Evolutionary conservation across 228 moss, liverwort and hornwort species (phyloP).

Genomic region (Sphagnum magellanicum): DNA sequence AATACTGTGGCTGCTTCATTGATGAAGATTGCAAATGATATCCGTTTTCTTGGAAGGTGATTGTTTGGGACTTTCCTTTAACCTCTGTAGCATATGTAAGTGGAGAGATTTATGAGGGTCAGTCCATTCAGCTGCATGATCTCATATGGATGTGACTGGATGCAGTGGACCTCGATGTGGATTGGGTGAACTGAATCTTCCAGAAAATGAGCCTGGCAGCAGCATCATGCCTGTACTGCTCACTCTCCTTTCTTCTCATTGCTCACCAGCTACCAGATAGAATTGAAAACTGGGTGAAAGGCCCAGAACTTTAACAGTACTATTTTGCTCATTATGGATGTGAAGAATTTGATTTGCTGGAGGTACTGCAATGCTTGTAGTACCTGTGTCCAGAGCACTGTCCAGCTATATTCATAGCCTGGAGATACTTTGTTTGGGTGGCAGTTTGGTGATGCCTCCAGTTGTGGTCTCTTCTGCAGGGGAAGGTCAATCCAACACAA

Average conservation of each 20-base stretch:
- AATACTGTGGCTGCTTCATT: constrained; percentile 76
- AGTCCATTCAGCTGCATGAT: neutral
- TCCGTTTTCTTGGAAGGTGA: constrained; percentile 80
- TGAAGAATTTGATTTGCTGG: too few species aligned
- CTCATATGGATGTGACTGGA: neutral
- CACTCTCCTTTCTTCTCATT: constrained; percentile 1
- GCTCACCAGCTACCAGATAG: neutral
- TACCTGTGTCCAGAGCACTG: too few species aligned
- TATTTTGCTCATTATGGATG: too few species aligned
- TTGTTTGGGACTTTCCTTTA: neutral
- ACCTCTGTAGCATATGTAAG: too few species aligned
- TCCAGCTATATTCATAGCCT: too few species aligned
- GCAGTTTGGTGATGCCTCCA: neutral
- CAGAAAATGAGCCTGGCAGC: constrained; percentile 96
- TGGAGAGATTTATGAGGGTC: neutral
- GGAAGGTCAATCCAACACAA: constrained; percentile 95
- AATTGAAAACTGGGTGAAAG: too few species aligned
- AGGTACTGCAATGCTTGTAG: too few species aligned
- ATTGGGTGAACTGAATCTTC: constrained; percentile 78
- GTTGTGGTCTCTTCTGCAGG: constrained; percentile 28
- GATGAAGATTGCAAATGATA: constrained; percentile 91
- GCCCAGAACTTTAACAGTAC: too few species aligned
- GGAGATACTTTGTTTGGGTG: neutral
- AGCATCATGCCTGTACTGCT: constrained; percentile 91
- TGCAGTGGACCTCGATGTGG: constrained; percentile 95